Base-by-base conservation (phyloP, 2,329 filamentous ascomycete genomes). In the Trichoderma simmonsii region DNA sequence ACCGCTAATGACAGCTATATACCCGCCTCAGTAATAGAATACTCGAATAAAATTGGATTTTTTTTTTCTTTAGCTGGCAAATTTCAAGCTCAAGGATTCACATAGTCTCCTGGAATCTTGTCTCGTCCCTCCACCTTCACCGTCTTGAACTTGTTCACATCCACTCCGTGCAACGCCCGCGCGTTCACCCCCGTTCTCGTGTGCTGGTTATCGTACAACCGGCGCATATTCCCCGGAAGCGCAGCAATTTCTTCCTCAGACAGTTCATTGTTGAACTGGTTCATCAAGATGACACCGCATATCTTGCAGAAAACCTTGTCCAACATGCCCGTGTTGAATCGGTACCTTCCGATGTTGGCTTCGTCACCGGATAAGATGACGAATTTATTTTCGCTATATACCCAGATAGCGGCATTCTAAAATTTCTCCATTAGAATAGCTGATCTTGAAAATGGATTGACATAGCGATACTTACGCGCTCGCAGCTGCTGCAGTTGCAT, bases 401-500 rank as follows among this genome's bases (percentile, higher is more conserved):
- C 75, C 85, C 86, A 88, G 70, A 81, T 73, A 73, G 79, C 79
- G 11, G 78, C 86, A 72, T 80, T 81, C 85, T 87, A 62, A 18
- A n/a, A 2, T 18, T 18, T 6, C 15, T 34, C 26, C 26, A 4
- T 34, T 32, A 67, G 28, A 30, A 43, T 12, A 30, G 18, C 15
- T 57, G 6, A 6, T 15, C 9, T 6, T n/a, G 3, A 12, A 24
- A 18, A 5, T 39, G 36, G 4, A 0, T 9, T 51, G 3, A 8
- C 51, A 24, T 8, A 6, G 12, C 28, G 24, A 12, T 9, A 73
- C 79, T 76, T 78, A 84, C 83, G 64, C 83, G 79, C 56, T 77
- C 76, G 77, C 86, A 87, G 74, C 83, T 81, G 75, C 86, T 87
- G 80, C 86, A 88, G 77, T 86, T 85, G 79, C 86, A 88, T 65